Percentiles rank a stretch among this genome's conserved stretches.
These are phyloP conservation scores for Xylaria acuta DNA, from an alignment of 495 filamentous ascomycete species.

Conservation along the genomic window DNA sequence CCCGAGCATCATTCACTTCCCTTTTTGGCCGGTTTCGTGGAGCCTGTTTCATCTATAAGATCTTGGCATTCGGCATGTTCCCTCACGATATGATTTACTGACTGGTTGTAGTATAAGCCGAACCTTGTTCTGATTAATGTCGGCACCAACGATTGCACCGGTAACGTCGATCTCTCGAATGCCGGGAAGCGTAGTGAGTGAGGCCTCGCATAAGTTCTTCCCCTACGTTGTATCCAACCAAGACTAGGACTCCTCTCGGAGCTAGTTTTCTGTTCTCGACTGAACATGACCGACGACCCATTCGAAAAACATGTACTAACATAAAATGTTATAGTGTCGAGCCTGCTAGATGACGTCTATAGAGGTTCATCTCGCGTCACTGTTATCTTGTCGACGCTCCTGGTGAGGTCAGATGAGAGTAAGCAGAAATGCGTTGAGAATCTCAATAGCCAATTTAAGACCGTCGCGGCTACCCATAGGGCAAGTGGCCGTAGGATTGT, in stretches of 20 bases:
- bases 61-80: not conserved
- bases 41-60: not conserved
- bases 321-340: constrained; percentile 7
- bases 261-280: not conserved
- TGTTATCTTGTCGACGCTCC: constrained; percentile 57
- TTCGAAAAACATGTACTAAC: not conserved
- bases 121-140: constrained; percentile 57
- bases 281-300: not conserved
- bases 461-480: constrained; percentile 43
- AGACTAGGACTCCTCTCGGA: not conserved
- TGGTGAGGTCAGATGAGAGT: constrained; percentile 42
- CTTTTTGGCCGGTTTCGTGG: not conserved
- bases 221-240: constrained; percentile 11
- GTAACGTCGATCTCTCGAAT: constrained; percentile 33
- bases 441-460: constrained; percentile 50
- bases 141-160: constrained; percentile 57
- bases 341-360: constrained; percentile 48
- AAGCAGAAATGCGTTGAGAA: constrained; percentile 38
- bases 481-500: constrained; percentile 42
- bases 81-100: not conserved
- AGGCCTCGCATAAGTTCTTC: constrained; percentile 27
- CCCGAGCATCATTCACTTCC: not conserved
- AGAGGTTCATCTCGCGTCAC: constrained; percentile 48
- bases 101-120: constrained; percentile 41
- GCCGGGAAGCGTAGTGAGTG: constrained; percentile 38